Base-by-base conservation (phyloP, 345 rosid species). In the Streptanthus diversifolius region DNA sequence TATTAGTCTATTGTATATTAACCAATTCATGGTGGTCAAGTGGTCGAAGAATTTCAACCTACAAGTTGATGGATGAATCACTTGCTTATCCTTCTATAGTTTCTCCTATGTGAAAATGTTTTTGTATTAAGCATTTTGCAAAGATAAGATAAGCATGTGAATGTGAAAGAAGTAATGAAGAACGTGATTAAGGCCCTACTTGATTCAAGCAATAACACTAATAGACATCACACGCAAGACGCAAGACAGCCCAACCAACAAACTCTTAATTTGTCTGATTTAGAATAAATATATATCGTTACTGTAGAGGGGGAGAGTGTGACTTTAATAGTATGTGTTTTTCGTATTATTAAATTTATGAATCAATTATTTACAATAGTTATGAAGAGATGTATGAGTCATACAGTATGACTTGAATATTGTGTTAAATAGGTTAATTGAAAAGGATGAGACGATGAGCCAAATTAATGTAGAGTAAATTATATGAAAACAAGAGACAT, bases 171-270 rank as follows among this genome's bases (percentile, higher is more conserved):
- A 60, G 49, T 60, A 59, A 71, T 37, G 59, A 24, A 22, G 77
- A 73, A 73, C 77, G 71, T 73, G 77, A 63, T 55, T 73, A 55
- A 37, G 77, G 77, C 22, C 71, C 77, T 73, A 65, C 77, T 65
- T 65, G 64, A 13, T 65, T 64, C 66, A 73, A 43, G 48, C 51
- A 45, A 73, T 53, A 52, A 72, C 56, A 63, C 45, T 39, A 52
- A 49, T 72, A 62, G 68, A 60, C 60, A 71, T 69, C 73, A 32
- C 73, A 69, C 66, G 54, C 66, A 57, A 69, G 65, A 32, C 17
- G 45, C n/a, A 70, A 70, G 48, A 17, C 60, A 48, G 18, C 66
- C 66, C 47, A 35, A 37, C 68, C 32, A 62, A 62, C 69, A 62
- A 53, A 52, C 52, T 62, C 68, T 51, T 6, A 37, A 17, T 5